Evolutionary conservation across 768 basidiomycete species (phyloP).

Genomic region (Mycena amicta): DNA sequence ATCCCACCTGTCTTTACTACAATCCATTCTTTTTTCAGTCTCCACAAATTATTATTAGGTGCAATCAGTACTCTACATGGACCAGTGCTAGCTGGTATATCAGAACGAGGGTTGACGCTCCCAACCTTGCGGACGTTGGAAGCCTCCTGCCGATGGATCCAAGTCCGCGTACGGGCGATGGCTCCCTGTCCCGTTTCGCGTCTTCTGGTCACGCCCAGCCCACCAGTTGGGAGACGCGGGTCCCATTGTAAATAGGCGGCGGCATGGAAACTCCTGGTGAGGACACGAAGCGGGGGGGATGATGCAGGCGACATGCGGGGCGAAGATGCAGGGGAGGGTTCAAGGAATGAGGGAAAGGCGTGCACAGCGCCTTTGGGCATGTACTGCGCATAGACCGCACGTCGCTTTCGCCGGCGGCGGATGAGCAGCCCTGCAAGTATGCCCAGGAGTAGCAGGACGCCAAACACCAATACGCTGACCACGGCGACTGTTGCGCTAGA

Average conservation of each 20-base stretch:
- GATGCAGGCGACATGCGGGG: not conserved
- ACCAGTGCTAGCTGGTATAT: not conserved
- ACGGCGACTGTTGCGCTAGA: slow-evolving; percentile 11
- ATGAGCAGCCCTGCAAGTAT: slow-evolving; percentile 8
- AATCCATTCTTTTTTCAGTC: not conserved
- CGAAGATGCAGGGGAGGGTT: slow-evolving; percentile 1
- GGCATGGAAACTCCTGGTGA: slow-evolving; percentile 1
- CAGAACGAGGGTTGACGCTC: slow-evolving; percentile 7
- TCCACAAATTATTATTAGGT: not conserved
- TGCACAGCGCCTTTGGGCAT: slow-evolving; percentile 15
- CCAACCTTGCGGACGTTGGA: slow-evolving; percentile 16
- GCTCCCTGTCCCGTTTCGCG: not conserved
- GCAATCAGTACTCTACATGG: too few relatives aligned
- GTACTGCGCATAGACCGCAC: slow-evolving; percentile 14
- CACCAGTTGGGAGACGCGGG: slow-evolving; percentile 4
- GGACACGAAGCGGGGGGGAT: not conserved
- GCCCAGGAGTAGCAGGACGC: slow-evolving; percentile 2
- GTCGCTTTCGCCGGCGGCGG: slow-evolving; percentile 15
- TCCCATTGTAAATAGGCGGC: not conserved
- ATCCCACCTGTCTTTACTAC: not conserved
- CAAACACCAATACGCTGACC: slow-evolving; percentile 8
- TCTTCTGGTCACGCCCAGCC: slow-evolving; percentile 14
- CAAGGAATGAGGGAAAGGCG: slow-evolving; percentile 10
- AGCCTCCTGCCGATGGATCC: slow-evolving; percentile 4
- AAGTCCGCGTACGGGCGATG: slow-evolving; percentile 15